phyloP scores from a whole-genome alignment of 257 asterid genomes.

The Nicotiana otophora region DNA sequence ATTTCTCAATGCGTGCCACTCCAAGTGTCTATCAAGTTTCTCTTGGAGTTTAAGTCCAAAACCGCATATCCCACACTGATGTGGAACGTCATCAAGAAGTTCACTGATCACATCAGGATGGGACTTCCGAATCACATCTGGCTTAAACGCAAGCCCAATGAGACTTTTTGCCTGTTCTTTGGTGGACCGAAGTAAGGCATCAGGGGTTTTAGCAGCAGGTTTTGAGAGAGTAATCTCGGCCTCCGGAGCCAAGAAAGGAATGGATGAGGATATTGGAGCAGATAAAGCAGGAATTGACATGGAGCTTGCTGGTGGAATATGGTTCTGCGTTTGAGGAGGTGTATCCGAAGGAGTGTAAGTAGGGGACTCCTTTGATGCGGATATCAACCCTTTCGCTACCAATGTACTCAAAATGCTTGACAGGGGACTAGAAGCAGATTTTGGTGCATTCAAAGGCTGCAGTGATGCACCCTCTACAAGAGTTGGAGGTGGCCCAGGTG shows the following conservation, averaged over 20 bases:
- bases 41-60: slow-evolving; percentile 57
- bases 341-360: slow-evolving; percentile 23
- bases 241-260: slow-evolving; percentile 26
- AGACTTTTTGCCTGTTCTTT: slow-evolving; percentile 36
- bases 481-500: slow-evolving; percentile 29
- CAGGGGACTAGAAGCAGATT: slow-evolving; percentile 52
- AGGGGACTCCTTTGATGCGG: slow-evolving; percentile 46
- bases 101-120: slow-evolving; percentile 64
- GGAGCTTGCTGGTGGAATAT: slow-evolving; percentile 26
- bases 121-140: slow-evolving; percentile 52
- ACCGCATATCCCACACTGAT: slow-evolving; percentile 61
- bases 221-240: slow-evolving; percentile 26
- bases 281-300: slow-evolving; percentile 34
- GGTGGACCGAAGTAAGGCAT: slow-evolving; percentile 23
- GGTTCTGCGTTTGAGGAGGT: slow-evolving; percentile 33
- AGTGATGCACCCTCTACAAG: slow-evolving; percentile 26
- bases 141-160: slow-evolving; percentile 64
- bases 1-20: slow-evolving; percentile 58
- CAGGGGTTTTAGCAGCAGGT: slow-evolving; percentile 27
- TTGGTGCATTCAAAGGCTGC: slow-evolving; percentile 27
- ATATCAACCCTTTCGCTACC: slow-evolving; percentile 77
- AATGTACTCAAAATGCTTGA: slow-evolving; percentile 79
- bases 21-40: slow-evolving; percentile 66
- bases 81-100: slow-evolving; percentile 57
- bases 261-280: slow-evolving; percentile 29